Evolutionary conservation across 306 rosid genomes (phyloP).

Genomic region (Fragaria ananassa): DNA sequence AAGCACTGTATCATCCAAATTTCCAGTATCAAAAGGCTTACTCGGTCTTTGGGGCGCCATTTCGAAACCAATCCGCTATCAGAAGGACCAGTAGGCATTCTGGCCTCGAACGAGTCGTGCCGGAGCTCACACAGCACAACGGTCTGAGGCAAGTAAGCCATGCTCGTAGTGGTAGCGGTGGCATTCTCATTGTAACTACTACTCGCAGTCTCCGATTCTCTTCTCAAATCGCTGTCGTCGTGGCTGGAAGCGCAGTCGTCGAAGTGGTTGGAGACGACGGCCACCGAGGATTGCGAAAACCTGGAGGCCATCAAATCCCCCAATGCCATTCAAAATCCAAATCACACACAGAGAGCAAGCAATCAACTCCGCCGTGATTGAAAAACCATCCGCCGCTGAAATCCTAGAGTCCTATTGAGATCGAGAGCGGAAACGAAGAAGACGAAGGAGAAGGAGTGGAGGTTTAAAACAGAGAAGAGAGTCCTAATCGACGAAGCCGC

Average conservation of each 20-base stretch:
- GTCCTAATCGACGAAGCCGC: constrained; percentile 69
- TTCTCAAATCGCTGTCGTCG: constrained; percentile 46
- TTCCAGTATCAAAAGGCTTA: constrained; percentile 30
- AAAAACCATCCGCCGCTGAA: constrained; percentile 18
- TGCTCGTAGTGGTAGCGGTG: constrained; percentile 47
- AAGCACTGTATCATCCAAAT: neutral
- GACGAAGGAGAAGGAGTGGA: neutral
- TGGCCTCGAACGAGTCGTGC: constrained; percentile 83
- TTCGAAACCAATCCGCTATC: constrained; percentile 84
- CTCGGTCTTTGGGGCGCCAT: constrained; percentile 94
- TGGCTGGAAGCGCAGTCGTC: constrained; percentile 45
- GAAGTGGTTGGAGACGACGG: constrained; percentile 56
- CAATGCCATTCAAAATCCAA: constrained; percentile 97
- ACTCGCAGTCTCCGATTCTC: constrained; percentile 66
- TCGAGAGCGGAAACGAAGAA: constrained; percentile 1
- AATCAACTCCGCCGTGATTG: constrained; percentile 35
- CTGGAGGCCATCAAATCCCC: constrained; percentile 94
- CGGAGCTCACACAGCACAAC: constrained; percentile 68
- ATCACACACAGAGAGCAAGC: constrained; percentile 22
- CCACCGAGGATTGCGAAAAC: constrained; percentile 78
- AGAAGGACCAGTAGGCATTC: constrained; percentile 64
- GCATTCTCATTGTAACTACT: constrained; percentile 51
- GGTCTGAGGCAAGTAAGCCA: constrained; percentile 86
- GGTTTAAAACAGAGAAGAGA: neutral
- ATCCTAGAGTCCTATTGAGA: constrained; percentile 9